A percentile compares a stretch with the other conserved stretches of the same genome.
Evolutionary conservation across 257 asterid species (phyloP).

Genomic region (Gynochthodes officinalis): DNA sequence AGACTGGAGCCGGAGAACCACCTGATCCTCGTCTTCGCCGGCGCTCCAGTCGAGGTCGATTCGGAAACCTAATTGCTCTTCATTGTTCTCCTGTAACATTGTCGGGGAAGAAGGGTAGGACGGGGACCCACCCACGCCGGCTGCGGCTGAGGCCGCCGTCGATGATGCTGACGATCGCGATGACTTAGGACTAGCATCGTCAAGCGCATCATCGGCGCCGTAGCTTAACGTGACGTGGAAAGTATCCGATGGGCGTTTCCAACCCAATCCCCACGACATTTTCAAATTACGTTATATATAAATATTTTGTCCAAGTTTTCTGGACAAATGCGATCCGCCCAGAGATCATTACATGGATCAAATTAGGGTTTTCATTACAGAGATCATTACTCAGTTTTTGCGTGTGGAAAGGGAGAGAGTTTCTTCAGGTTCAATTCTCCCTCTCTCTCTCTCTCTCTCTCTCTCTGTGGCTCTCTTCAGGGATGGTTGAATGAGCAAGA

Average conservation of each 20-base stretch:
- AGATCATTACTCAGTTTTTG: not conserved
- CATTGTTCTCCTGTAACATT: conserved; percentile 35
- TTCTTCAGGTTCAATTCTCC: conserved; percentile 7
- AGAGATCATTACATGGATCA: not conserved
- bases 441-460: too few relatives aligned
- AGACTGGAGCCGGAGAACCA: conserved; percentile 82
- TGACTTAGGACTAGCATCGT: conserved; percentile 57
- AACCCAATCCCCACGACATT: conserved; percentile 99
- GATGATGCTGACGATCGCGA: conserved; percentile 51
- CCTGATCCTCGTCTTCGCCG: conserved; percentile 91
- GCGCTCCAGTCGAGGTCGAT: conserved; percentile 82
- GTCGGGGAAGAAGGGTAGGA: conserved; percentile 45
- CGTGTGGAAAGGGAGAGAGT: not conserved
- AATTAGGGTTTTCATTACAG: not conserved
- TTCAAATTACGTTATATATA: not conserved
- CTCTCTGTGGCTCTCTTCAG: too few relatives aligned
- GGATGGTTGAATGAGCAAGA: conserved; percentile 8
- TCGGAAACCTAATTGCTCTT: conserved; percentile 54
- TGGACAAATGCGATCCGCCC: conserved; percentile 1
- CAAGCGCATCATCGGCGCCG: conserved; percentile 70
- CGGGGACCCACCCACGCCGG: conserved; percentile 33
- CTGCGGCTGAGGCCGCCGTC: not conserved
- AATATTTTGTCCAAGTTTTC: not conserved
- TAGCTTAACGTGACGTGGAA: conserved; percentile 84
- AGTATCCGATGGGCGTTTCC: conserved; percentile 90